phyloP scores from a whole-genome alignment of 2,329 filamentous ascomycete species.

The Rutstroemia sp. region DNA sequence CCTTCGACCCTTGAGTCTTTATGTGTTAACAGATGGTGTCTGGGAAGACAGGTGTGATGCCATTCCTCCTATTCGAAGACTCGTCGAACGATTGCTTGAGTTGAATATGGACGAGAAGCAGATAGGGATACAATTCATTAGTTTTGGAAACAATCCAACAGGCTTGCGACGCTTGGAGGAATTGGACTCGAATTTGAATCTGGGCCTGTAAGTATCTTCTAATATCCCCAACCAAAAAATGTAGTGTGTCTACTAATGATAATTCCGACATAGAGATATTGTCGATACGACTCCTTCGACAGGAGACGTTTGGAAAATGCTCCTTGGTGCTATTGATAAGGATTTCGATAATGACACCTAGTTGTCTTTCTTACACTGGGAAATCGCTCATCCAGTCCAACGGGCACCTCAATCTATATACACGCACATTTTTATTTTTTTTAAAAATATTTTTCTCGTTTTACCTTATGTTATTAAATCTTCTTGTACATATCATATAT shows the following conservation, averaged over 20 bases:
- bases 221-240: background rate
- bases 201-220: background rate
- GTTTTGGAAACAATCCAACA: background rate
- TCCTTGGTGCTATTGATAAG: slow-evolving; percentile 7
- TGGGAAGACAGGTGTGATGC: slow-evolving; percentile 8
- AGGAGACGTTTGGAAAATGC: slow-evolving; percentile 13
- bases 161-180: background rate
- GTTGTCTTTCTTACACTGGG: no score
- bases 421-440: no score
- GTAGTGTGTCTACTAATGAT: no score
- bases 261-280: slow-evolving; percentile 5
- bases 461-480: no score
- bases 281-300: slow-evolving; percentile 10
- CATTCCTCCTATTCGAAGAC: background rate
- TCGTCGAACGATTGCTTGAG: slow-evolving; percentile 6
- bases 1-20: slow-evolving; percentile 8
- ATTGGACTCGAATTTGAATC: background rate
- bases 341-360: no score
- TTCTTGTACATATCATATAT: no score
- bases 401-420: no score
- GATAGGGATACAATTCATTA: background rate
- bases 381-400: no score
- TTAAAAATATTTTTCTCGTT: no score
- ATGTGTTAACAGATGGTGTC: slow-evolving; percentile 12
- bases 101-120: background rate